These are phyloP conservation scores for Phytophthora ramorum DNA, from an alignment of 352 stramenopile genomes.

Conservation along the genomic window DNA sequence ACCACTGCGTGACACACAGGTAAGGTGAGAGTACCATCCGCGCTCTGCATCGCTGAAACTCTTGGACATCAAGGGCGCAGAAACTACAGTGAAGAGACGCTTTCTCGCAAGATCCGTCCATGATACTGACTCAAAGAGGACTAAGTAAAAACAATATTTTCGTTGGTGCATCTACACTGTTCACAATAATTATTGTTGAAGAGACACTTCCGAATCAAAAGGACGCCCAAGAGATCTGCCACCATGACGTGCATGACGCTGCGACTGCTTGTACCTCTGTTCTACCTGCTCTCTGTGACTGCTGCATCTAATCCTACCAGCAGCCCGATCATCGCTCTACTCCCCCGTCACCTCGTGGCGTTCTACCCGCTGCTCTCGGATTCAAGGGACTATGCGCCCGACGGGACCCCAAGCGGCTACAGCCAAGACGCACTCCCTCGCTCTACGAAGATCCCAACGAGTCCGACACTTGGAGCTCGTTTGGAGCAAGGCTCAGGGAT, in stretches of 20 bases:
- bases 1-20: not conserved
- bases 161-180: too few species aligned
- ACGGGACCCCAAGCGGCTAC: conserved; percentile 42
- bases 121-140: too few species aligned
- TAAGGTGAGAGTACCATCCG: not conserved
- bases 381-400: conserved; percentile 47
- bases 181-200: not conserved
- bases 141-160: not conserved
- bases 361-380: conserved; percentile 54
- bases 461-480: conserved; percentile 16
- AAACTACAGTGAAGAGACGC: too few species aligned
- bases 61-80: too few species aligned
- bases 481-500: conserved; percentile 43
- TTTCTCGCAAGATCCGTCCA: too few species aligned
- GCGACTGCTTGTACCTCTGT: conserved; percentile 11
- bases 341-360: conserved; percentile 46
- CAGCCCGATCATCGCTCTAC: conserved; percentile 40
- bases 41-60: too few species aligned
- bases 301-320: conserved; percentile 3
- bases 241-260: conserved; percentile 2
- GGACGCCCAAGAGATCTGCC: not conserved
- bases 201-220: conserved; percentile 2
- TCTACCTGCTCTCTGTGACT: conserved; percentile 6
- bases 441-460: not conserved
- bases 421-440: conserved; percentile 40